Evolutionary conservation across 2,329 filamentous ascomycete genomes (phyloP).

Genomic region (Seiridium unicorne): DNA sequence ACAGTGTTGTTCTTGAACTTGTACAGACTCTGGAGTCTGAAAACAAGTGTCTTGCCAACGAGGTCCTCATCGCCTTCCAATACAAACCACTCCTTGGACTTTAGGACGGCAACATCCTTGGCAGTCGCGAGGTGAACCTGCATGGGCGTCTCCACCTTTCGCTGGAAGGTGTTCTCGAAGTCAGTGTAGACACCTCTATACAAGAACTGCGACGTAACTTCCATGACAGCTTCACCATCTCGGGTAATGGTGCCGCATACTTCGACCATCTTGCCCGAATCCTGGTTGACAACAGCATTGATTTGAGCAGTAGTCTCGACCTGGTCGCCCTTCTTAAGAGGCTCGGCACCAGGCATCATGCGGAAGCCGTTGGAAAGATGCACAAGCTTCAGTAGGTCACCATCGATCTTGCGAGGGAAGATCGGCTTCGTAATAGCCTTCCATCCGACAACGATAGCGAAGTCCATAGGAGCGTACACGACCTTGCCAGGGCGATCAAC

Average conservation of each 20-base stretch:
- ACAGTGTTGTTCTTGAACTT: constrained; percentile 94
- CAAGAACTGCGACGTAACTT: constrained; percentile 96
- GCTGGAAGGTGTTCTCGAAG: constrained; percentile 97
- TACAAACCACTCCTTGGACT: constrained; percentile 97
- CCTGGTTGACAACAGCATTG: constrained; percentile 97
- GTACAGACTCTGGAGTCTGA: constrained; percentile 89
- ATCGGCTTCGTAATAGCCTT: constrained; percentile 99
- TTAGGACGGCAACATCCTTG: constrained; percentile 90
- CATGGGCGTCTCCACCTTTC: constrained; percentile 93
- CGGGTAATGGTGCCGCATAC: constrained; percentile 96
- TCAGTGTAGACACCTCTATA: constrained; percentile 93
- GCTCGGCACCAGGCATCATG: constrained; percentile 94
- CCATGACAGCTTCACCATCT: constrained; percentile 85
- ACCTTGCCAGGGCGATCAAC: constrained; percentile 93
- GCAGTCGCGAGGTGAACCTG: constrained; percentile 83
- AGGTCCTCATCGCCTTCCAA: constrained; percentile 79
- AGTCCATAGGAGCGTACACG: constrained; percentile 97
- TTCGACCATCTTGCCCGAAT: constrained; percentile 99
- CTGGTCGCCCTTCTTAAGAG: constrained; percentile 91
- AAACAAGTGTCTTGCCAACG: constrained; percentile 88
- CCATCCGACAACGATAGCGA: constrained; percentile 96
- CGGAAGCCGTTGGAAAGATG: constrained; percentile 97
- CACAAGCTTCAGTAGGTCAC: constrained; percentile 91
- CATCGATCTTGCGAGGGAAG: constrained; percentile 94
- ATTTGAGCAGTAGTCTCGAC: constrained; percentile 92